These are phyloP conservation scores for Verticillium albo-atrum DNA, from an alignment of 2,329 filamentous ascomycete species.

Conservation along the genomic window DNA sequence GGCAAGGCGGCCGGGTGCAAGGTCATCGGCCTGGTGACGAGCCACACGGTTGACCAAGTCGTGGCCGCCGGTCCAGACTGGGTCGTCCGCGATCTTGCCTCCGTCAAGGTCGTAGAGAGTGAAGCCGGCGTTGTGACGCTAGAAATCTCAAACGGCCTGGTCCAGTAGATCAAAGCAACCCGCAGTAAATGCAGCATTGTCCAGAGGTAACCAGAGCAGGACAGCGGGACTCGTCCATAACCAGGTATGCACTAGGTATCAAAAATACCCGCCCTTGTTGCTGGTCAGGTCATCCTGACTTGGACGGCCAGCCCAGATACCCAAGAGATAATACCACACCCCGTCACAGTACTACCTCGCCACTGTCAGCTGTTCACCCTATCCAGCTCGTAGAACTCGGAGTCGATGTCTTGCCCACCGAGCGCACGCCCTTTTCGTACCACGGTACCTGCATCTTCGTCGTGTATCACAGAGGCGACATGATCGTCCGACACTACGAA, in stretches of 20 bases:
- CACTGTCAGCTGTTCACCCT: neutral
- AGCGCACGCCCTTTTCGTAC: neutral
- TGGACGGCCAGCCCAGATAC: neutral
- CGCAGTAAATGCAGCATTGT: too few relatives aligned
- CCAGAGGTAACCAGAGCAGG: too few relatives aligned
- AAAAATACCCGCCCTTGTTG: too few relatives aligned
- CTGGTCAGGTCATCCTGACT: neutral
- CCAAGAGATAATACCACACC: neutral
- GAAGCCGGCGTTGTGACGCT: constrained; percentile 58
- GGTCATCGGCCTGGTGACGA: constrained; percentile 81
- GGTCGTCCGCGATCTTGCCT: constrained; percentile 75
- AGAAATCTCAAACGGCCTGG: constrained; percentile 61
- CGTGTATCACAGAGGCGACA: neutral
- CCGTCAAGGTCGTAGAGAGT: constrained; percentile 59
- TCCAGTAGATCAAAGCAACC: neutral
- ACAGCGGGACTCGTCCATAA: too few relatives aligned
- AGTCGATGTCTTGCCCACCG: neutral
- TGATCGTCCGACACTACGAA: neutral
- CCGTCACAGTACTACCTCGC: neutral
- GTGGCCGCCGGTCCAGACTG: constrained; percentile 77
- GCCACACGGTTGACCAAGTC: constrained; percentile 71
- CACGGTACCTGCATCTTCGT: neutral
- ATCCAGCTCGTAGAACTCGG: neutral
- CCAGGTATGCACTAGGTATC: too few relatives aligned
- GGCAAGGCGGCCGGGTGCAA: constrained; percentile 83